Evolutionary conservation across 2,329 filamentous ascomycete genomes (phyloP).

Genomic region (Cladosporium sp.): DNA sequence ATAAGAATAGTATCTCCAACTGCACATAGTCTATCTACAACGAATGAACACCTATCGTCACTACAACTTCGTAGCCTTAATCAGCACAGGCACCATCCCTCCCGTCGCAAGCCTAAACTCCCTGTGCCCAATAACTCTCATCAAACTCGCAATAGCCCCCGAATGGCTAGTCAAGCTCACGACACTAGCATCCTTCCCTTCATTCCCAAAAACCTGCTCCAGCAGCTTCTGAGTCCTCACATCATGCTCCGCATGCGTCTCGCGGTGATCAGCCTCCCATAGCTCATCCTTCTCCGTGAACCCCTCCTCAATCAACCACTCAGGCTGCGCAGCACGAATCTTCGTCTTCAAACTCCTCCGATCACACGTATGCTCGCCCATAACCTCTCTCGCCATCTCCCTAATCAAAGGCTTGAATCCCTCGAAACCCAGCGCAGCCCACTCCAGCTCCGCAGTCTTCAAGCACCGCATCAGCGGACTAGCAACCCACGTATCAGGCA

Average conservation of each 20-base stretch:
- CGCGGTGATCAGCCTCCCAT: constrained; percentile 46
- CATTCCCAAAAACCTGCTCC: constrained; percentile 54
- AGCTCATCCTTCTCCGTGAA: constrained; percentile 62
- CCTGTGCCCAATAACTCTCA: constrained; percentile 50
- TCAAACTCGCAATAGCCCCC: constrained; percentile 58
- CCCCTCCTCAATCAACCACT: constrained; percentile 59
- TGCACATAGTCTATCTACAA: background rate
- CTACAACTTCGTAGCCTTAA: constrained; percentile 41
- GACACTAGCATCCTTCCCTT: constrained; percentile 46
- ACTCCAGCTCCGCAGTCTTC: constrained; percentile 65
- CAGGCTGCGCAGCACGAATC: constrained; percentile 56
- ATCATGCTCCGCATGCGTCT: constrained; percentile 51
- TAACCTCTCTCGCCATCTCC: constrained; percentile 64
- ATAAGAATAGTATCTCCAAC: constrained; percentile 32
- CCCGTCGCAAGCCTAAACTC: constrained; percentile 53
- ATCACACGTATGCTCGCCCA: constrained; percentile 71
- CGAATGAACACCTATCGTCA: background rate
- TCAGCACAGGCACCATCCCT: constrained; percentile 54
- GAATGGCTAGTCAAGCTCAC: constrained; percentile 62
- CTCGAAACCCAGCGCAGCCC: constrained; percentile 53
- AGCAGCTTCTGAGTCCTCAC: constrained; percentile 42
- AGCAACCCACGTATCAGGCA: constrained; percentile 66
- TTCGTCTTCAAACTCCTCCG: constrained; percentile 58
- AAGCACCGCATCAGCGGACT: constrained; percentile 66
- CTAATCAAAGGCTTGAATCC: constrained; percentile 64